Evolutionary conservation across 2,329 filamentous ascomycete species (phyloP), one percentile per base, ranked within the genome.

Genomic region (Fusarium dlaminii): DNA sequence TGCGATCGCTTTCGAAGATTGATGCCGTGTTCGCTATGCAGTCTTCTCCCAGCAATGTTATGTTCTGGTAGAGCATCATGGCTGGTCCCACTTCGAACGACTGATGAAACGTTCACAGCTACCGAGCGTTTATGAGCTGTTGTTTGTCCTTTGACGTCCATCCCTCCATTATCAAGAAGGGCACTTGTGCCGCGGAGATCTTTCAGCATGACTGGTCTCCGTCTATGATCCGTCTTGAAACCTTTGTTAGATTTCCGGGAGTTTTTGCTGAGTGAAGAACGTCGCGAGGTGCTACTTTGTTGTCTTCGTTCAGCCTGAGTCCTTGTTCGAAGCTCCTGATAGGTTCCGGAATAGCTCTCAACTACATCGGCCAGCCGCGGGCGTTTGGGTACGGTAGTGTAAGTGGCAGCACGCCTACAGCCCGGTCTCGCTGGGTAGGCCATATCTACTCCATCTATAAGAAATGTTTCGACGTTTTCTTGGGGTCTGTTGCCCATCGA

Each of bases 1-100:
- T 90, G 88, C 4, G 87, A 88, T 68, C 84, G 85, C 37, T 85
- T 84, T 62, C 83, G 83, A 36, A 90, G 83, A 75, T 82, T 87
- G 66, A 87, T 82, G 10, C 79, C 80, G 62, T 82, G 82, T 15
- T 80, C 75, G 10, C 71, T 58, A 36, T 79, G 75, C 49, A 79
- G 67, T 32, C 70, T 77, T 43, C 78, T 78, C 30, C 77, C 70
- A 34, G 77, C 68, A 51, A 72, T 48, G 29, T 80, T 75, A 30
- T 71, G 74, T 9, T 80, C 73, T 9, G 79, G 78, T 22, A 79
- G 69, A 20, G 60, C 70, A 34, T 78, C 75, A 20, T 79, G 75
- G 10, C 74, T 77, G 14, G 46, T 64, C 29, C 67, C 65, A 62
- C 64, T 66, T 43, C 75, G 73, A 43, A 65, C 46, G 12, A 42